Evolutionary conservation across 75 land plant genomes (phyloP).

Genomic region (Sequoia sempervirens): DNA sequence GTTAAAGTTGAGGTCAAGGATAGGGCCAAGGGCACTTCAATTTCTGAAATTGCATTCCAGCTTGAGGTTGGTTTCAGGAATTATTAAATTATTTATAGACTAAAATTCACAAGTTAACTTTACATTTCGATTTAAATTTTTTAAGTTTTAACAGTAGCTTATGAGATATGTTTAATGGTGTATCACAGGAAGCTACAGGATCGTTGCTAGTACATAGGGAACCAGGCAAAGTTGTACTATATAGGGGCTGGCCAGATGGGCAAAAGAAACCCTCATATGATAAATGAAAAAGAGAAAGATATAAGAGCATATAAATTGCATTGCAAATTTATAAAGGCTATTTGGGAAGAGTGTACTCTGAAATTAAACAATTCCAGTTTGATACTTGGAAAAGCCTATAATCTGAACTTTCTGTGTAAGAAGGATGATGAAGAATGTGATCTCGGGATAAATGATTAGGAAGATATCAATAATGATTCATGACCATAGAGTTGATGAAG

Average conservation of each 20-base stretch:
- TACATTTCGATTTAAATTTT: not conserved
- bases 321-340: conserved; percentile 44
- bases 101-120: not conserved
- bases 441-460: not conserved
- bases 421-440: not conserved
- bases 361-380: not conserved
- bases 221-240: conserved; percentile 74
- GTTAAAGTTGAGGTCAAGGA: conserved; percentile 86
- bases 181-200: conserved; percentile 83
- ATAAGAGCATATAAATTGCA: conserved; percentile 13
- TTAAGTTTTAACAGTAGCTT: not conserved
- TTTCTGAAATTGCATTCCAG: conserved; percentile 59
- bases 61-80: conserved; percentile 58
- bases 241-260: conserved; percentile 83
- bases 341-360: conserved; percentile 47
- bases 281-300: conserved; percentile 2
- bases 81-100: not conserved
- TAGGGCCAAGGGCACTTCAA: conserved; percentile 81
- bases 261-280: conserved; percentile 21
- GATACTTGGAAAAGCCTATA: not conserved
- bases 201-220: conserved; percentile 73
- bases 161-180: not conserved
- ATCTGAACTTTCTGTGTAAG: not conserved
- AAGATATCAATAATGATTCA: not conserved
- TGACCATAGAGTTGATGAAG: not conserved